These are phyloP conservation scores for Wickerhamiella slavikovae DNA, from an alignment of 805 yeast genomes.

Conservation along the genomic window DNA sequence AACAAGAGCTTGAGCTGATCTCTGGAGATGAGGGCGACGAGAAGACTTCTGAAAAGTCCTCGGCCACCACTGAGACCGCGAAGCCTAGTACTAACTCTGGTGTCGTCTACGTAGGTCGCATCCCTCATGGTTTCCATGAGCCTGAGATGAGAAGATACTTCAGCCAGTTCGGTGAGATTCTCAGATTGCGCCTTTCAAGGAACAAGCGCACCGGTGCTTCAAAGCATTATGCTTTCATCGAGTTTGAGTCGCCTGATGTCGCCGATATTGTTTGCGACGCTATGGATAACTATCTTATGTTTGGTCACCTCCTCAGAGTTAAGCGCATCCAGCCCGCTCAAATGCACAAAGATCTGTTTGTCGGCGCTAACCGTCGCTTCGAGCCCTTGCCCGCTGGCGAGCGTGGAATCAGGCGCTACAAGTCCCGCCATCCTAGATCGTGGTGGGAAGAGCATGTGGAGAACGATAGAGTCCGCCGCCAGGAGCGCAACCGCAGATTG, in stretches of 20 bases:
- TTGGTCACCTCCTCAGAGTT: constrained; percentile 72
- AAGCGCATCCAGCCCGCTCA: constrained; percentile 26
- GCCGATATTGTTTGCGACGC: constrained; percentile 85
- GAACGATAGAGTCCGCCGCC: constrained; percentile 23
- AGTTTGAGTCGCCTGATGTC: constrained; percentile 51
- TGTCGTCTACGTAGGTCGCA: constrained; percentile 72
- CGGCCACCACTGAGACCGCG: not conserved
- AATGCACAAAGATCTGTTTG: constrained; percentile 31
- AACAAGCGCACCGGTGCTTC: constrained; percentile 80
- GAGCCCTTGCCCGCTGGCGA: constrained; percentile 39
- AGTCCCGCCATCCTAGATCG: constrained; percentile 33
- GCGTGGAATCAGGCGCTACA: constrained; percentile 31
- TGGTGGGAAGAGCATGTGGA: constrained; percentile 35
- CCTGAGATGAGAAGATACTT: constrained; percentile 51
- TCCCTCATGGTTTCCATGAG: constrained; percentile 87
- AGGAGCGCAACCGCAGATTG: constrained; percentile 28
- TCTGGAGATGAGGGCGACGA: constrained; percentile 3
- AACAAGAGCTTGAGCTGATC: not conserved
- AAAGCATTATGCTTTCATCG: constrained; percentile 81
- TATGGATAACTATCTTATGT: constrained; percentile 81
- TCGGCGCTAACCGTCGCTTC: constrained; percentile 33
- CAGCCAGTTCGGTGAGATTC: constrained; percentile 73
- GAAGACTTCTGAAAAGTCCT: constrained; percentile 1
- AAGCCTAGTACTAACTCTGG: constrained; percentile 21
- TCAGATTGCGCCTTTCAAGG: constrained; percentile 61